A percentile compares a stretch with the other conserved stretches of the same genome.
Conservation (phyloP, 768 basidiomycete species). For the Mycena vulgaris region DNA sequence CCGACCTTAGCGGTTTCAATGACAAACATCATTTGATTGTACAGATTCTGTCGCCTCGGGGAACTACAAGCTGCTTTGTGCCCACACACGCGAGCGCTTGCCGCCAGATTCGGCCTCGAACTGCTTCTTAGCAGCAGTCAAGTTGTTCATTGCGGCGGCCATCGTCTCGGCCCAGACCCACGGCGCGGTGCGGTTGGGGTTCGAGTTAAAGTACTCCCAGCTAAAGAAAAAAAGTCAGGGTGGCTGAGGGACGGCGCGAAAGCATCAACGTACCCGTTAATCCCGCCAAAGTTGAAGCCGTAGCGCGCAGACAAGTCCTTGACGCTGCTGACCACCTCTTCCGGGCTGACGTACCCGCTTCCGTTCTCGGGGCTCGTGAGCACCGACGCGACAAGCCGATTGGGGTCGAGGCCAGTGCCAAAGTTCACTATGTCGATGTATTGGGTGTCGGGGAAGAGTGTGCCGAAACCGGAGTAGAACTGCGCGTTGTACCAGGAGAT, state of each 20-base stretch:
- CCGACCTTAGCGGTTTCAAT: not conserved
- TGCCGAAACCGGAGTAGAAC: constrained; percentile 46
- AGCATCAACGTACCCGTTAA: constrained; percentile 39
- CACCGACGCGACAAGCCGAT: constrained; percentile 38
- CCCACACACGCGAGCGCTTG: constrained; percentile 25
- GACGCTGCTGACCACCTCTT: constrained; percentile 37
- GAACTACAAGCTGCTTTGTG: constrained; percentile 15
- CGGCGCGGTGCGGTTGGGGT: constrained; percentile 37
- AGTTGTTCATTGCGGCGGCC: constrained; percentile 10
- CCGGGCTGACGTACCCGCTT: constrained; percentile 35
- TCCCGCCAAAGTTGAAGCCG: constrained; percentile 42
- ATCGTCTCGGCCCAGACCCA: constrained; percentile 41
- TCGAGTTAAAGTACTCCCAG: constrained; percentile 47
- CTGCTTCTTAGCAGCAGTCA: constrained; percentile 5
- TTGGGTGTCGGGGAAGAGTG: constrained; percentile 38
- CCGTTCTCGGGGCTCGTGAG: constrained; percentile 44
- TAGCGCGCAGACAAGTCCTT: constrained; percentile 37
- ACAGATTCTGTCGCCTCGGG: not conserved
- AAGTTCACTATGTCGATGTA: constrained; percentile 43
- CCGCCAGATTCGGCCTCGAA: constrained; percentile 1
- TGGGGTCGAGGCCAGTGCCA: constrained; percentile 36
- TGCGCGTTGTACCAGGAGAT: constrained; percentile 45
- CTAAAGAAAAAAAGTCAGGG: not conserved
- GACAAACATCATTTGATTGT: not conserved
- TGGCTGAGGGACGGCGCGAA: too few species aligned